phyloP scores from a whole-genome alignment of 2,329 filamentous ascomycete genomes.

The Cryphonectria parasitica region DNA sequence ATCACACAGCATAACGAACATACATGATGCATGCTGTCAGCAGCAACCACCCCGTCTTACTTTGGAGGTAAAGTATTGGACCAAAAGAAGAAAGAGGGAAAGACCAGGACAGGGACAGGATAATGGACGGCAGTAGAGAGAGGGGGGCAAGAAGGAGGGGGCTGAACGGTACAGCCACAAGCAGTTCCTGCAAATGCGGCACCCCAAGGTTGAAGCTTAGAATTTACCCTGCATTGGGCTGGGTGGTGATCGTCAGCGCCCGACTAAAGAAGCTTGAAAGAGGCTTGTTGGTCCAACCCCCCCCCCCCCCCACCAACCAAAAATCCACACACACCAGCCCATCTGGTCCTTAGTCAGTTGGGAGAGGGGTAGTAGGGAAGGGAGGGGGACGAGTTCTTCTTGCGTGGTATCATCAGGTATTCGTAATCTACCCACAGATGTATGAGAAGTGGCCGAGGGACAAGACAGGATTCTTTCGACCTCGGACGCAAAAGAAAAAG shows the following conservation, averaged over 20 bases:
- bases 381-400: neutral
- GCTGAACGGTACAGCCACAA: neutral
- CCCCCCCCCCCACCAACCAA: neutral
- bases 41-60: neutral
- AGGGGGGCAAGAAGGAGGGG: neutral
- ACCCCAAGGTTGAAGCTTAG: slow-evolving; percentile 12
- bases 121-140: neutral
- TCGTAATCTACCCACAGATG: neutral
- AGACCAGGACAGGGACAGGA: neutral
- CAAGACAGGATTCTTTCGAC: neutral
- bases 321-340: neutral
- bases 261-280: neutral
- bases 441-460: neutral
- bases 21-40: neutral
- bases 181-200: neutral
- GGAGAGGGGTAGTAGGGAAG: neutral
- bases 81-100: too few species aligned
- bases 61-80: neutral
- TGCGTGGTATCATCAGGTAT: neutral
- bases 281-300: neutral
- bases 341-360: too few species aligned
- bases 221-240: slow-evolving; percentile 4
- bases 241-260: slow-evolving; percentile 1
- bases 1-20: neutral
- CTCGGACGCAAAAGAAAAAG: neutral